Evolutionary conservation across 768 basidiomycete species (phyloP).

Genomic region (Tricholoma matsutake): DNA sequence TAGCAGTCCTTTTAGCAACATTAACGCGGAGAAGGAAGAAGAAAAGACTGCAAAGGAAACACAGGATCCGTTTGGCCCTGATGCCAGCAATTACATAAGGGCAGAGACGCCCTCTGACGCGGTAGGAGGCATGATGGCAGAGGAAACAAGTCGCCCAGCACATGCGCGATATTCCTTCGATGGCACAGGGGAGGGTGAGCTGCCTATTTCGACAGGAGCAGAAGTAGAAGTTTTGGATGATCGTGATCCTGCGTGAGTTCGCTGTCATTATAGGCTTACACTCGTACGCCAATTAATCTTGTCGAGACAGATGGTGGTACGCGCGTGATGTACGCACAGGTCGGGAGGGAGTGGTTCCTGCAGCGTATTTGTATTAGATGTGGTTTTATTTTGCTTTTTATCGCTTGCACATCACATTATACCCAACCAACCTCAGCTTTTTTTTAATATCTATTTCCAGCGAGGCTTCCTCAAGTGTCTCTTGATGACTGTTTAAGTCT

Average conservation of each 20-base stretch:
- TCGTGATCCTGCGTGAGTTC: constrained; percentile 70
- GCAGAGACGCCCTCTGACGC: constrained; percentile 82
- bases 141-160: constrained; percentile 70
- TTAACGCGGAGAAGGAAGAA: constrained; percentile 55
- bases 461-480: neutral
- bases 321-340: constrained; percentile 78
- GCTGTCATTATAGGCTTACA: neutral
- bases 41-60: constrained; percentile 36
- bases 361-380: constrained; percentile 82
- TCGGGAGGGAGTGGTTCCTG: constrained; percentile 86
- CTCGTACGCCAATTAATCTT: constrained; percentile 5
- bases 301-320: constrained; percentile 82
- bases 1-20: constrained; percentile 35
- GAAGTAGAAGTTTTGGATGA: constrained; percentile 80
- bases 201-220: constrained; percentile 62
- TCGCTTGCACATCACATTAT: constrained; percentile 26
- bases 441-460: constrained; percentile 6
- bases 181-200: constrained; percentile 74
- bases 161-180: constrained; percentile 85
- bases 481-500: neutral
- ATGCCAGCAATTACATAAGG: constrained; percentile 73
- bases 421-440: constrained; percentile 15
- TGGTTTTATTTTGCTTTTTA: constrained; percentile 37
- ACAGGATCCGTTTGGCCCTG: constrained; percentile 65
- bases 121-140: constrained; percentile 56